These are phyloP conservation scores for Hyaloscypha finlandica DNA, from an alignment of 495 filamentous ascomycete genomes.

Conservation along the genomic window DNA sequence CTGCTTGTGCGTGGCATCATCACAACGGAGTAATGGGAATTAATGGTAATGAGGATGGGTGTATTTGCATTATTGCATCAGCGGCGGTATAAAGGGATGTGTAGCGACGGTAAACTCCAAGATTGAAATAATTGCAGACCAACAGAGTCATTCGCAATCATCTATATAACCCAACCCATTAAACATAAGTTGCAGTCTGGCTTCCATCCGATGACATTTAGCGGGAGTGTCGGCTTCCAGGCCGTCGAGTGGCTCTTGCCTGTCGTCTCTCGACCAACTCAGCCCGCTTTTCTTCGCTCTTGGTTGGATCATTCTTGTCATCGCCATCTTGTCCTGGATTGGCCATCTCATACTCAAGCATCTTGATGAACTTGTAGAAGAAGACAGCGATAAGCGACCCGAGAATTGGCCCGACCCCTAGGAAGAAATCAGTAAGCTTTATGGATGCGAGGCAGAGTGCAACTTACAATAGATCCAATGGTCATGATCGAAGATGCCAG, in stretches of 20 bases:
- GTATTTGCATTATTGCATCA: neutral
- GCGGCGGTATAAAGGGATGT: neutral
- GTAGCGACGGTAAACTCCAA: neutral
- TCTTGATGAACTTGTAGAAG: conserved; percentile 66
- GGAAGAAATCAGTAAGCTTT: conserved; percentile 8
- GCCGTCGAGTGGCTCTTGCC: neutral
- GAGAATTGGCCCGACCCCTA: conserved; percentile 63
- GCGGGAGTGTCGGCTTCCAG: conserved; percentile 1
- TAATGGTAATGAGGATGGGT: neutral
- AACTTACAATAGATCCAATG: conserved; percentile 68
- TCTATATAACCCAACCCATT: neutral
- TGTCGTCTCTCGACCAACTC: conserved; percentile 17
- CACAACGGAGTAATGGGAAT: neutral
- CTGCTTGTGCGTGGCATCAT: neutral
- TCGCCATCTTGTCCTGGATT: conserved; percentile 70
- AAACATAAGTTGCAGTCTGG: neutral
- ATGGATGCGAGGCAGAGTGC: conserved; percentile 10
- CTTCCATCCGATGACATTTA: neutral
- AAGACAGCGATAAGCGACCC: conserved; percentile 64
- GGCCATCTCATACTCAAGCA: conserved; percentile 70
- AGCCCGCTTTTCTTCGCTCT: conserved; percentile 21
- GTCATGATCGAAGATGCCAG: conserved; percentile 59
- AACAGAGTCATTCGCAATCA: neutral
- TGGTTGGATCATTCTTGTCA: conserved; percentile 28
- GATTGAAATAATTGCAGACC: neutral